A percentile compares a stretch with the other conserved stretches of the same genome.
phyloP scores from a whole-genome alignment of 2,329 filamentous ascomycete genomes.

The Fusarium circinatum region DNA sequence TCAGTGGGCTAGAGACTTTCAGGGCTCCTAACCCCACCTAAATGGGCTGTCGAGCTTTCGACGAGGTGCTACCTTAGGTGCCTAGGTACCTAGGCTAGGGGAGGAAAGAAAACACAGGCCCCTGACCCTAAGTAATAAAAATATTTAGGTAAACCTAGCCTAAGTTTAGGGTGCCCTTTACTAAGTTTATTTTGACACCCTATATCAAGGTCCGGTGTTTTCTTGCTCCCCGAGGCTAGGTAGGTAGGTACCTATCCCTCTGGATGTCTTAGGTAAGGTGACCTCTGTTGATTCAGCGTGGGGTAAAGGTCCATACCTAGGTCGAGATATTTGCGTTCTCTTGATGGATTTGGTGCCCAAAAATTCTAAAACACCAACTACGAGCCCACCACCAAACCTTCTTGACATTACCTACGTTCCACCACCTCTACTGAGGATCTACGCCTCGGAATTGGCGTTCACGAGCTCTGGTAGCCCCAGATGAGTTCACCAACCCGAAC shows the following conservation, averaged over 20 bases:
- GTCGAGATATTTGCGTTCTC: constrained; percentile 36
- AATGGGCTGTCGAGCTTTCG: constrained; percentile 8
- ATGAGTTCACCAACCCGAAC: constrained; percentile 46
- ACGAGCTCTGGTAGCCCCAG: constrained; percentile 47
- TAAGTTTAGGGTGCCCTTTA: no score
- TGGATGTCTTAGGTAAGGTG: constrained; percentile 21
- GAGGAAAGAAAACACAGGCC: no score
- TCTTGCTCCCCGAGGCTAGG: no score
- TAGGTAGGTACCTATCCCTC: not conserved
- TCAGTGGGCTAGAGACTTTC: constrained; percentile 11
- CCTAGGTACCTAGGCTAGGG: not conserved
- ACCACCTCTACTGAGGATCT: constrained; percentile 16
- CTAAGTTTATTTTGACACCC: no score
- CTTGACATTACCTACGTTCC: not conserved
- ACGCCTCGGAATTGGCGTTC: constrained; percentile 27
- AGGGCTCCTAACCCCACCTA: constrained; percentile 40
- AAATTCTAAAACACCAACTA: constrained; percentile 32
- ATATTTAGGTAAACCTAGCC: no score
- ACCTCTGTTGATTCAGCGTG: constrained; percentile 32
- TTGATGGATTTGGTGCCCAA: constrained; percentile 35
- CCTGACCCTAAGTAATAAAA: no score
- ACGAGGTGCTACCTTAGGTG: not conserved
- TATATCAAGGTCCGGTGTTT: no score
- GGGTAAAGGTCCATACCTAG: constrained; percentile 27
- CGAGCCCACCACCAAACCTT: constrained; percentile 11